Base-by-base conservation (phyloP, 306 rosid species). In the Castanospermum australe region DNA sequence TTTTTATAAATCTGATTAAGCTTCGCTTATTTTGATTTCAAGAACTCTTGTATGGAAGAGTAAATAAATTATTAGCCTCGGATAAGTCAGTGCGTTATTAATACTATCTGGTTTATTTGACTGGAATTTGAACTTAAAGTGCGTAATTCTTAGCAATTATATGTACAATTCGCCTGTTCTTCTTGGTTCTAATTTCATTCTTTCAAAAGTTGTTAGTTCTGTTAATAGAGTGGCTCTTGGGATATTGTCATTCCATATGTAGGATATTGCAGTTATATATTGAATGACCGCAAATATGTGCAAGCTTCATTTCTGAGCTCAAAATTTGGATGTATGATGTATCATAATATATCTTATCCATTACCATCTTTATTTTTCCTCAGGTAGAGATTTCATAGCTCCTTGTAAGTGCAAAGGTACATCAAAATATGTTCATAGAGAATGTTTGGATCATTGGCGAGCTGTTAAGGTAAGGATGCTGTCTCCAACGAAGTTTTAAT, bases 381-480 rank as follows among this genome's bases (percentile, higher is more conserved):
- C 95, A 95, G 99, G 99, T 81, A 90, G 99, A 84, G 99, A 95
- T 83, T 95, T 95, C 78, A 95, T 95, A 60, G 97, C 99, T 82
- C 99, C 99, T 54, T 95, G 99, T 82, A 89, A 86, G 86, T 95
- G 99, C 89, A 95, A 91, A 81, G 99, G 99, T 55, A 88, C 98
- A 51, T 93, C 99, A 5, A 95, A 95, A 85, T 93, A 95, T 80
- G 98, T 95, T 39, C 99, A 95, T 83, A 84, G 99, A 59, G 98
- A 95, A 75, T 95, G 99, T 78, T 82, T 95, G 91, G 99, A 95
- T 86, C 98, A 95, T 71, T 95, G 99, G 98, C 93, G 99, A 83
- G 93, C 99, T 51, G 82, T 95, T 77, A 93, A 85, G 98, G 99
- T 93, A 77, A 35, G 70, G 39, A 8, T 62, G 28, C 69, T 28